phyloP scores from a whole-genome alignment of 352 stramenopile genomes.

The Pythium dissotocum region DNA sequence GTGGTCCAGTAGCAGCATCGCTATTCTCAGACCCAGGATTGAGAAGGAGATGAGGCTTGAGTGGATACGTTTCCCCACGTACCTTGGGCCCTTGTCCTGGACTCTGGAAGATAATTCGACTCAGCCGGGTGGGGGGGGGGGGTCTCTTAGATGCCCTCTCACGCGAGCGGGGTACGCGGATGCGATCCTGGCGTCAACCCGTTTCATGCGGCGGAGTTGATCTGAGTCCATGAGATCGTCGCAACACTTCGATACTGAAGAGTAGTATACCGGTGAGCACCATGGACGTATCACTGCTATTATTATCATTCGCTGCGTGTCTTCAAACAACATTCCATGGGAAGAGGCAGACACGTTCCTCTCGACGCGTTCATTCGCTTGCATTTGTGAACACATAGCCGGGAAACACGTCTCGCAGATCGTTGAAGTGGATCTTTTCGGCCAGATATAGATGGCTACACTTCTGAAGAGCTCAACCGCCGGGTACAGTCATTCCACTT shows the following conservation, averaged over 20 bases:
- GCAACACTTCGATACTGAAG: neutral
- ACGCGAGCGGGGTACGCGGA: neutral
- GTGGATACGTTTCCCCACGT: no score
- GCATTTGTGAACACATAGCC: neutral
- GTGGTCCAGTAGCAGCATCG: neutral
- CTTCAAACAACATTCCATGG: neutral
- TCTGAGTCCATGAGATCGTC: neutral
- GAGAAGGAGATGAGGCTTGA: no score
- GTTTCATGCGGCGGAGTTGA: neutral
- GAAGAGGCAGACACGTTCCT: slow-evolving; percentile 19
- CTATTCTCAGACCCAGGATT: neutral
- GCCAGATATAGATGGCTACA: neutral
- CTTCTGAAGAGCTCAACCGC: neutral
- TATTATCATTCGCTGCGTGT: no score
- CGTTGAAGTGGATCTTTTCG: slow-evolving; percentile 1
- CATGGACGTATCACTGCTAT: no score
- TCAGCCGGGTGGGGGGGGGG: no score
- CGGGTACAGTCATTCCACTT: no score
- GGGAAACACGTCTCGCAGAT: neutral
- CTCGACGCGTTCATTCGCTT: slow-evolving; percentile 9
- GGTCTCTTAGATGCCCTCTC: neutral
- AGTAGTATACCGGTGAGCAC: no score
- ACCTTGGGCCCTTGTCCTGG: no score
- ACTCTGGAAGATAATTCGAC: no score
- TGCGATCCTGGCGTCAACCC: neutral